A percentile compares a stretch with the other conserved stretches of the same genome.
Evolutionary conservation across 805 yeast species (phyloP).

Genomic region (Zygoascus bituminiphila): DNA sequence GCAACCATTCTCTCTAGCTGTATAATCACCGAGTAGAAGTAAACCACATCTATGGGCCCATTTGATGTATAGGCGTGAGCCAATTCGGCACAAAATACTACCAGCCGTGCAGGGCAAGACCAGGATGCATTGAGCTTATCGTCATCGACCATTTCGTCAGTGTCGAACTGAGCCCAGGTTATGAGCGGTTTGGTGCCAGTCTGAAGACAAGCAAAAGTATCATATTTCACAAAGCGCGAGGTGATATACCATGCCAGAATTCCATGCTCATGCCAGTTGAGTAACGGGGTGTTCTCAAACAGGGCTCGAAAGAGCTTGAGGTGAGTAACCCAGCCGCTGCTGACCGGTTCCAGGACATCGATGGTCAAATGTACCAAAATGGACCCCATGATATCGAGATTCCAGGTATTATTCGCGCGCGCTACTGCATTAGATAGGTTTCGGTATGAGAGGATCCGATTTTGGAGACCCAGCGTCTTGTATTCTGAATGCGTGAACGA

Average conservation of each 20-base stretch:
- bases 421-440: not conserved
- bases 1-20: not conserved
- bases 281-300: constrained; percentile 1
- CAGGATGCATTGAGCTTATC: not conserved
- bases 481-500: not conserved
- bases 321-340: constrained; percentile 4
- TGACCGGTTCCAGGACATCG: not conserved
- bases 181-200: not conserved
- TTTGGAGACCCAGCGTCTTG: not conserved
- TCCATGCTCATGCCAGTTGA: constrained; percentile 1
- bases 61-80: not conserved
- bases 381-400: constrained; percentile 2
- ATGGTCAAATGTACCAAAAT: constrained; percentile 6
- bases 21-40: not conserved
- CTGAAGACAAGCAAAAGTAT: constrained; percentile 4
- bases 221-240: constrained; percentile 3
- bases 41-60: not conserved
- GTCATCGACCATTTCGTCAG: not conserved
- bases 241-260: constrained; percentile 4
- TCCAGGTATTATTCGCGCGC: not conserved
- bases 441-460: constrained; percentile 1
- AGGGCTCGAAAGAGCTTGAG: not conserved
- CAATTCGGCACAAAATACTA: constrained; percentile 4
- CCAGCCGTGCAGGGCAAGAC: constrained; percentile 4
- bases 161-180: not conserved